A percentile compares a stretch with the other conserved stretches of the same genome.
Evolutionary conservation across 2,329 filamentous ascomycete species (phyloP).

Genomic region (Dactylella cylindrospora): DNA sequence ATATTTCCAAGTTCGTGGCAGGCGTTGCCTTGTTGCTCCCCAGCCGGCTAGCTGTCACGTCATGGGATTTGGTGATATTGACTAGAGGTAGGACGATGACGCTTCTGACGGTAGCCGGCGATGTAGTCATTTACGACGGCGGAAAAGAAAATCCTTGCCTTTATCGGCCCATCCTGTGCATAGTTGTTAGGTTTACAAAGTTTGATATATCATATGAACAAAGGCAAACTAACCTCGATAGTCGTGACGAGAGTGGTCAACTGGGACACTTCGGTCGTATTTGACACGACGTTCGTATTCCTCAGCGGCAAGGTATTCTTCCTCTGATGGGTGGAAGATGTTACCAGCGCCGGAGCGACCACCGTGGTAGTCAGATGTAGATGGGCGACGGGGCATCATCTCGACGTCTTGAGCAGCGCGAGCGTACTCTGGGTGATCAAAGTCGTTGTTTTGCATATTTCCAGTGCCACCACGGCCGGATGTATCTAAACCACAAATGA

Average conservation of each 20-base stretch:
- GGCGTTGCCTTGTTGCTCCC: background rate
- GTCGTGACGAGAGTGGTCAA: constrained; percentile 47
- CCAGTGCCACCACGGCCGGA: constrained; percentile 54
- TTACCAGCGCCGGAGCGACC: constrained; percentile 78
- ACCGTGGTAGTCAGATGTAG: constrained; percentile 64
- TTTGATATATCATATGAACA: background rate
- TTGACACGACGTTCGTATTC: constrained; percentile 47
- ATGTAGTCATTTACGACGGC: constrained; percentile 43
- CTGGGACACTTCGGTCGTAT: constrained; percentile 46
- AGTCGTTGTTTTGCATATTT: constrained; percentile 81
- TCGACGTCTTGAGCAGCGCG: constrained; percentile 81
- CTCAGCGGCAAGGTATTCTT: constrained; percentile 54
- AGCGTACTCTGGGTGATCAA: constrained; percentile 65
- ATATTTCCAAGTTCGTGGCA: constrained; percentile 29
- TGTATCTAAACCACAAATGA: constrained; percentile 16
- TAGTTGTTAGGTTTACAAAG: constrained; percentile 26
- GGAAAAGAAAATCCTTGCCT: constrained; percentile 55
- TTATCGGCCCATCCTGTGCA: constrained; percentile 57
- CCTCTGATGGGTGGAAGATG: constrained; percentile 59
- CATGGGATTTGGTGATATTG: constrained; percentile 24
- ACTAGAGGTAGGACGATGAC: constrained; percentile 40
- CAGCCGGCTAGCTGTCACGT: constrained; percentile 43
- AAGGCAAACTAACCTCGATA: constrained; percentile 40
- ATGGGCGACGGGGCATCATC: constrained; percentile 61
- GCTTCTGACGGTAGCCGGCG: constrained; percentile 43